Conservation (phyloP, 371 early-diverging fungal genomes). For the Fennellomyces sp. region DNA sequence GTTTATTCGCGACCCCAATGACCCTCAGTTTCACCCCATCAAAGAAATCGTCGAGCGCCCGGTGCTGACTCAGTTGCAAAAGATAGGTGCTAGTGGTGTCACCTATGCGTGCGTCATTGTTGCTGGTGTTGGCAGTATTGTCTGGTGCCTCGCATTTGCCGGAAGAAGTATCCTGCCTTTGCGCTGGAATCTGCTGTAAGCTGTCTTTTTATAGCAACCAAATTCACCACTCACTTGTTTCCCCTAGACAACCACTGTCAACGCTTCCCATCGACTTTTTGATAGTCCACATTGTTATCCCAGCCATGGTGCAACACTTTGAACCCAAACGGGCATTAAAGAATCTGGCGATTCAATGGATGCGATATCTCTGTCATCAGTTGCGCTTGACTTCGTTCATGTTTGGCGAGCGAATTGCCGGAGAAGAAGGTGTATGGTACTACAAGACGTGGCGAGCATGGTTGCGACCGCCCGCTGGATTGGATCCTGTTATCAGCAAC, state of each 20-base stretch:
- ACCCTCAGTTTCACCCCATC: conserved; percentile 91
- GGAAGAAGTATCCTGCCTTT: conserved; percentile 47
- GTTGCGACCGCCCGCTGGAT: conserved; percentile 3
- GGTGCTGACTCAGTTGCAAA: conserved; percentile 71
- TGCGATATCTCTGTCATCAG: conserved; percentile 54
- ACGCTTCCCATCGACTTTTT: conserved; percentile 76
- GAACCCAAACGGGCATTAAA: conserved; percentile 51
- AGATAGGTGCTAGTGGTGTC: conserved; percentile 75
- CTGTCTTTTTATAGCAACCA: background rate
- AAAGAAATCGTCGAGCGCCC: conserved; percentile 87
- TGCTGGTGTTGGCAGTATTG: conserved; percentile 64
- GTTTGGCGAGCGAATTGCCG: conserved; percentile 68
- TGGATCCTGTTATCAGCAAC: background rate
- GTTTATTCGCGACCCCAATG: conserved; percentile 96
- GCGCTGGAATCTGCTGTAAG: conserved; percentile 58
- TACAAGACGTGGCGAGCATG: conserved; percentile 44
- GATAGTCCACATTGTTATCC: conserved; percentile 70
- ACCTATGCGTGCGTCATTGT: conserved; percentile 80
- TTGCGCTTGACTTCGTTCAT: conserved; percentile 82
- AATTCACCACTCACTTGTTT: no score
- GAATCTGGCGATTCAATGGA: conserved; percentile 58
- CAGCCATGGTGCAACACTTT: conserved; percentile 55
- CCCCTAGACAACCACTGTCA: conserved; percentile 17
- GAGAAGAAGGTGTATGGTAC: conserved; percentile 65
- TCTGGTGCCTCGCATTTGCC: conserved; percentile 31